A percentile compares a stretch with the other conserved stretches of the same genome.
These are phyloP conservation scores for Botrytis medusae DNA, from an alignment of 2,329 filamentous ascomycete species.

Conservation along the genomic window DNA sequence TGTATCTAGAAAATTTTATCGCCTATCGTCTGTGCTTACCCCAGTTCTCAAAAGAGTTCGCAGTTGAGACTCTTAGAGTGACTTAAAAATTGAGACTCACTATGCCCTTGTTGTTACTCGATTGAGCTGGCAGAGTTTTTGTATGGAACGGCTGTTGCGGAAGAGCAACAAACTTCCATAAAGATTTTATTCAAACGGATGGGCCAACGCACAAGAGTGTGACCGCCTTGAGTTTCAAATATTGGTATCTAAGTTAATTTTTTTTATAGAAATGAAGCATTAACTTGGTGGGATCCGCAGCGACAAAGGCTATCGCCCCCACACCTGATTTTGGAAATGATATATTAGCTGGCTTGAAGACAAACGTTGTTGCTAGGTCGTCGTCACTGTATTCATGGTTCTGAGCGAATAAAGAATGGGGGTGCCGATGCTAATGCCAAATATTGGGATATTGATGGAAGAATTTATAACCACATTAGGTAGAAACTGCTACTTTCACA, in stretches of 20 bases:
- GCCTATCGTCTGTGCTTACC: slow-evolving; percentile 10
- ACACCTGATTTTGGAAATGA: neutral
- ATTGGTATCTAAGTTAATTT: neutral
- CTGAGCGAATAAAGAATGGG: neutral
- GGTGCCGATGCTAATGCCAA: neutral
- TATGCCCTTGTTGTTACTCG: slow-evolving; percentile 3
- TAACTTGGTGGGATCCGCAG: neutral
- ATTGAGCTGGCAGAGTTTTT: neutral
- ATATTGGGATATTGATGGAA: neutral
- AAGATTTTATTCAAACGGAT: neutral
- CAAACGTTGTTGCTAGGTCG: neutral
- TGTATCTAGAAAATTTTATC: neutral
- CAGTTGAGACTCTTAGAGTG: neutral
- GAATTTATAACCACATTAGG: neutral
- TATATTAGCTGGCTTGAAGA: too few relatives aligned
- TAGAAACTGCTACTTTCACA: neutral
- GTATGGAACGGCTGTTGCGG: neutral
- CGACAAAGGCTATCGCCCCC: slow-evolving; percentile 1
- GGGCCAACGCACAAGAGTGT: neutral
- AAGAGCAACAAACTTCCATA: neutral
- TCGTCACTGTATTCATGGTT: neutral
- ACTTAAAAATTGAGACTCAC: neutral
- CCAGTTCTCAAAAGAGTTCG: slow-evolving; percentile 11
- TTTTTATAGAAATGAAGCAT: neutral
- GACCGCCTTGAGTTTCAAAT: neutral